Base-by-base conservation (phyloP, 495 filamentous ascomycete genomes). In the Penicillium turbatum region DNA sequence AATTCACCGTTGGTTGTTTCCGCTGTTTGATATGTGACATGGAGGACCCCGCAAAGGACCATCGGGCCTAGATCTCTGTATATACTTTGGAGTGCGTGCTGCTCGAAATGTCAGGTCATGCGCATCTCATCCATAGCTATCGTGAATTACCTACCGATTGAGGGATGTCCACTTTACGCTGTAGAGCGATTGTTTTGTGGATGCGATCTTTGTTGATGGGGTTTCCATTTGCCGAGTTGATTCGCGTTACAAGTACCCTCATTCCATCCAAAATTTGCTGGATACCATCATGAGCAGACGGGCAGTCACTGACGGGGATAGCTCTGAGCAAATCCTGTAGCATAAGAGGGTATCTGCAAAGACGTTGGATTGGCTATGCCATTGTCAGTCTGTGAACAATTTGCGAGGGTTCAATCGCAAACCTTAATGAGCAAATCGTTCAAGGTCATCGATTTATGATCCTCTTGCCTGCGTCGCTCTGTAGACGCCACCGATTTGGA, bases 351-450 rank as follows among this genome's bases (percentile, higher is more conserved):
- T 98, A 98, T 73, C 87, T 90, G 78, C 89, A 95, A 12, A 97
- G 81, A 31, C 93, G 81, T 74, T 98, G 93, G 49, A 96, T 89
- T 0, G 93, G 93, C 93, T 96, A 60, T 29, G 21, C 34, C 16
- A 2, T 21, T 58, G 30, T 72, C 37, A 70, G 51, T 30, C 21
- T 6, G 37, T 9, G 12, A 12, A 42, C 13, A 17, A 27, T 44
- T 5, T 0, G 48, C 9, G 35, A 4, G 13, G 19, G 17, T 0
- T 37, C 27, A n/a, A 10, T 37, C 0, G 50, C 71, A 48, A 69
- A 89, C 92, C 82, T 97, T 97, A 44, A 96, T 90, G 35, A 97
- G 78, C 41, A 98, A 78, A 68, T 98, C 93, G 55, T 83, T 83
- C 57, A 95, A 78, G 1, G 85, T 86, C 55, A 97, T 71, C 3